Evolutionary conservation across 345 rosid species (phyloP), one percentile per base, ranked within the genome.

Genomic region (Melastoma malabathricum): DNA sequence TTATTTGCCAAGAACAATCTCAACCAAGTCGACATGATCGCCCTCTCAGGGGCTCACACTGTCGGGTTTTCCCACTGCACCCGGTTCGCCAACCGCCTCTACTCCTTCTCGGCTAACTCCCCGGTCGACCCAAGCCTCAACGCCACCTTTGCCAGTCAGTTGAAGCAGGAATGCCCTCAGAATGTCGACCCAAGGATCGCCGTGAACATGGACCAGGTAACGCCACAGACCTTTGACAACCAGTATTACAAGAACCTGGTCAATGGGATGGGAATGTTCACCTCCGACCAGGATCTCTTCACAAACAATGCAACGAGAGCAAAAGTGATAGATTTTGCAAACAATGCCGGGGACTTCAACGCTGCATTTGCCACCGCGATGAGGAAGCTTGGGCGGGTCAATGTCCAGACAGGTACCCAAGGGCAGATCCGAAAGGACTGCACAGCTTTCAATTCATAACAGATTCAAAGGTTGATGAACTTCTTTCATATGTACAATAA

Each of bases 41-140:
- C 96, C 12, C 85, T 92, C 23, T 92, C 93, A 0, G 98, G 95
- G n/a, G 89, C 84, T 10, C 98, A 92, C 55, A 87, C 96, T 0
- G 5, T 92, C 3, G 96, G 96, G 44, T 87, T 84, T 73, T 84
- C 96, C 45, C 95, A 87, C 54, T 92, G 93, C 68, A 10, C 45
- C 53, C 82, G 86, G 47, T 80, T 92, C 3, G 67, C 82, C 1
- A 59, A 77, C 45, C 82, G 96, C 13, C 50, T 87, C 58, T 72
- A 92, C 68, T 69, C 76, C 0, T 86, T 70, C 73, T 77, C 95
- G 17, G 6, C 69, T 10, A 54, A 82, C 1, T 70, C 70, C 48
- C 48, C 72, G 0, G 63, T 87, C 0, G 96, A 92, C 48, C 96
- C 98, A 10, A 52, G 93, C 43, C 63, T 92, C 25, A 61, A 80